Percentiles rank a stretch among this genome's conserved stretches.
Conservation (phyloP, 768 basidiomycete genomes). For the Infundibulicybe gibba region DNA sequence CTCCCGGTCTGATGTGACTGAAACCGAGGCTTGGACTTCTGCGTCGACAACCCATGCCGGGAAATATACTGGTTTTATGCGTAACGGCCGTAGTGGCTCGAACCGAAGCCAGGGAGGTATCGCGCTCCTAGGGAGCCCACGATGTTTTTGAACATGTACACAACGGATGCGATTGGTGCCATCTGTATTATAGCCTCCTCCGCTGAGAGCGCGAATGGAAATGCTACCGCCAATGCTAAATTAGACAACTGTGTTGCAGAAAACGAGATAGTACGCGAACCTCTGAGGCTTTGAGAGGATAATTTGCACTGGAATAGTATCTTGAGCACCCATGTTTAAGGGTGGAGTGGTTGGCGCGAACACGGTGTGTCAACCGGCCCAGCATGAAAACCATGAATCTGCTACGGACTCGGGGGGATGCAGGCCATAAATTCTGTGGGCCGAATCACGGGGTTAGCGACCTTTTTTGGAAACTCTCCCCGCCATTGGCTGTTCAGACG, state of each 20-base stretch:
- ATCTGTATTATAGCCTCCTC: constrained; percentile 39
- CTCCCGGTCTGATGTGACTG: constrained; percentile 4
- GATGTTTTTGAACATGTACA: constrained; percentile 17
- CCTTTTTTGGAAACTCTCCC: no score
- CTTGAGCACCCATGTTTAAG: not conserved
- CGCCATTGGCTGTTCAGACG: no score
- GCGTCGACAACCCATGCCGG: constrained; percentile 63
- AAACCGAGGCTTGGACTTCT: constrained; percentile 39
- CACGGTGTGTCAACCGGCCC: not conserved
- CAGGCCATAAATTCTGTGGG: no score
- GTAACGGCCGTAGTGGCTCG: constrained; percentile 37
- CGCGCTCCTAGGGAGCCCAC: constrained; percentile 28
- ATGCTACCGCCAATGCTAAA: constrained; percentile 28
- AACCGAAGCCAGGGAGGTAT: constrained; percentile 32
- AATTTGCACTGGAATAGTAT: constrained; percentile 11
- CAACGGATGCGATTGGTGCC: constrained; percentile 25
- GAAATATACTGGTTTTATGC: constrained; percentile 52
- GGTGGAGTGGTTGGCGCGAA: not conserved
- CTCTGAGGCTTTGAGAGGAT: constrained; percentile 32
- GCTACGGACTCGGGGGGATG: no score
- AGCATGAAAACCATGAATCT: not conserved
- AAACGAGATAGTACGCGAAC: constrained; percentile 14
- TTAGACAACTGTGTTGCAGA: not conserved
- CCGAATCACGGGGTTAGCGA: no score
- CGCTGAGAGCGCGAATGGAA: constrained; percentile 46